phyloP scores from a whole-genome alignment of 1,139 yeast species.

The Nakaseomyces sp. region DNA sequence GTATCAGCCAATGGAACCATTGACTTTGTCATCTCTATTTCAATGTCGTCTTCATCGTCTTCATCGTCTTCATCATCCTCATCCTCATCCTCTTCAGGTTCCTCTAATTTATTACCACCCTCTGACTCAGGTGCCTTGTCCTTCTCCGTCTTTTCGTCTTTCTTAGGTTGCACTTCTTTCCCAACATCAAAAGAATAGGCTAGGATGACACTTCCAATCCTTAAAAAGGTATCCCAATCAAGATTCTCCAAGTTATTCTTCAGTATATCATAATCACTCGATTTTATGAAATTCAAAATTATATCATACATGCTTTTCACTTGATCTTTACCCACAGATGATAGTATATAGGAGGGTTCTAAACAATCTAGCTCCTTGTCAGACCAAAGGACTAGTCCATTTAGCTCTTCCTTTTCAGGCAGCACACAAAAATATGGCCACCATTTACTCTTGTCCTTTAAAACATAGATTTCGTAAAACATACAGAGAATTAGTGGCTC shows the following conservation, averaged over 20 bases:
- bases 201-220: slow-evolving; percentile 62
- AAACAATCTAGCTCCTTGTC: slow-evolving; percentile 40
- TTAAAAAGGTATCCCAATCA: slow-evolving; percentile 48
- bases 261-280: slow-evolving; percentile 8
- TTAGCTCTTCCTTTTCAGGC: slow-evolving; percentile 44
- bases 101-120: slow-evolving; percentile 18
- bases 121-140: slow-evolving; percentile 30
- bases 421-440: slow-evolving; percentile 58
- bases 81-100: slow-evolving; percentile 15
- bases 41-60: slow-evolving; percentile 32
- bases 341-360: slow-evolving; percentile 60
- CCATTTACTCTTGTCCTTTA: slow-evolving; percentile 50
- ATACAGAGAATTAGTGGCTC: slow-evolving; percentile 61
- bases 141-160: slow-evolving; percentile 29
- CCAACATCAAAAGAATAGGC: slow-evolving; percentile 62
- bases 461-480: slow-evolving; percentile 43
- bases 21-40: slow-evolving; percentile 54
- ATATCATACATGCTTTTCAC: slow-evolving; percentile 53
- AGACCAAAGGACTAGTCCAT: slow-evolving; percentile 75
- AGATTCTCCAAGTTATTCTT: not conserved
- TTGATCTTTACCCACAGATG: slow-evolving; percentile 60
- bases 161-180: slow-evolving; percentile 18
- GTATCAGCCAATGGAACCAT: slow-evolving; percentile 93
- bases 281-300: slow-evolving; percentile 12
- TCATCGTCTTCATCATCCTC: slow-evolving; percentile 32